Conservation (phyloP, 179 eudicot genomes). For the Beta lomatogona region DNA sequence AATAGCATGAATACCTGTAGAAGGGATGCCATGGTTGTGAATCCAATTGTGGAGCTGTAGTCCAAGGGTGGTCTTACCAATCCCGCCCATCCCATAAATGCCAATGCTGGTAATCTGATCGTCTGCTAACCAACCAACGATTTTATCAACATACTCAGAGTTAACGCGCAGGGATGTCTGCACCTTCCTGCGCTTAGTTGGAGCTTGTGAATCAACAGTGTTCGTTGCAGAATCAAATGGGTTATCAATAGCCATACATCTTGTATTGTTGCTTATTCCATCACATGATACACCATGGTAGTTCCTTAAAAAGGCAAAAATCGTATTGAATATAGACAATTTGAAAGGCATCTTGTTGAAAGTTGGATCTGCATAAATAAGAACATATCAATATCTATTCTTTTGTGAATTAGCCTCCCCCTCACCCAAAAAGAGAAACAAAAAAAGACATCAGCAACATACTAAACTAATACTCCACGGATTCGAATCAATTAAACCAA, state of each 20-base stretch:
- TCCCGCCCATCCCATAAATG: slow-evolving; percentile 27
- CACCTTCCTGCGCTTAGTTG: background rate
- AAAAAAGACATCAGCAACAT: too few relatives aligned
- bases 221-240: background rate
- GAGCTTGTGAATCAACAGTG: background rate
- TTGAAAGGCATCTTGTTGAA: background rate
- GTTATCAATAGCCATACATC: background rate
- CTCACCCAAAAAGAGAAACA: too few relatives aligned
- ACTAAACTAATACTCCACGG: too few relatives aligned
- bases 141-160: background rate
- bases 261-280: background rate
- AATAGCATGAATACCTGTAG: slow-evolving; percentile 2
- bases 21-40: background rate
- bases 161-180: background rate
- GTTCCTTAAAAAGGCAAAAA: background rate
- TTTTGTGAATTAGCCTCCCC: too few relatives aligned
- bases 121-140: slow-evolving; percentile 6
- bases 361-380: background rate
- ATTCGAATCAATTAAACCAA: too few relatives aligned
- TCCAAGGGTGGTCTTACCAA: slow-evolving; percentile 25
- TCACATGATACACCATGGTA: background rate
- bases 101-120: slow-evolving; percentile 13
- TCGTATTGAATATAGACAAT: background rate
- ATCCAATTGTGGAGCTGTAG: background rate
- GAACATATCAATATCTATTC: background rate